These are phyloP conservation scores for Forsythia viridissima DNA, from an alignment of 257 asterid species.

Conservation along the genomic window DNA sequence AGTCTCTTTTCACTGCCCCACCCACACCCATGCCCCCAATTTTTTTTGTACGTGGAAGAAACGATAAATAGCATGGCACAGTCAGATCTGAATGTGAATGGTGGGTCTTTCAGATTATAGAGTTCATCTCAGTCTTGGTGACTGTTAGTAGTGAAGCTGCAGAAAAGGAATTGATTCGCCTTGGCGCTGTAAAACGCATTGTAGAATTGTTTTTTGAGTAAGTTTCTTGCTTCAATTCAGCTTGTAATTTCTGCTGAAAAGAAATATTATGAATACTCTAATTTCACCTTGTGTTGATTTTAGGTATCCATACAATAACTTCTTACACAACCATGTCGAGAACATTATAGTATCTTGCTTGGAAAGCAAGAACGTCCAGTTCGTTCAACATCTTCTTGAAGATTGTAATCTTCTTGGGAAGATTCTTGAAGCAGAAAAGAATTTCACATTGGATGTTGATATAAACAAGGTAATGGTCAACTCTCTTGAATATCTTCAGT, in stretches of 20 bases:
- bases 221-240: constrained; percentile 27
- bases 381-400: constrained; percentile 68
- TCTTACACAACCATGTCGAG: constrained; percentile 84
- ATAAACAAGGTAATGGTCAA: constrained; percentile 46
- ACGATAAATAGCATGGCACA: constrained; percentile 17
- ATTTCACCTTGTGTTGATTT: constrained; percentile 10
- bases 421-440: constrained; percentile 77
- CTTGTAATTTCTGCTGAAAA: constrained; percentile 20
- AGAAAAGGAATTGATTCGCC: constrained; percentile 74
- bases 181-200: constrained; percentile 66
- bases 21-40: neutral
- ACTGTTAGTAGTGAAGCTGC: constrained; percentile 73
- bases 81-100: constrained; percentile 29
- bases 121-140: constrained; percentile 86
- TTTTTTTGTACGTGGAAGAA: neutral
- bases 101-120: constrained; percentile 65
- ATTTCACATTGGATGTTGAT: constrained; percentile 45
- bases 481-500: neutral
- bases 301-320: constrained; percentile 89
- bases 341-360: constrained; percentile 66
- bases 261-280: constrained; percentile 17
- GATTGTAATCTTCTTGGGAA: constrained; percentile 75
- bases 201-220: constrained; percentile 78
- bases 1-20: neutral
- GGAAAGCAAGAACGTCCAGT: constrained; percentile 65